These are phyloP conservation scores for Viola odorata DNA, from an alignment of 345 rosid genomes.

Conservation along the genomic window DNA sequence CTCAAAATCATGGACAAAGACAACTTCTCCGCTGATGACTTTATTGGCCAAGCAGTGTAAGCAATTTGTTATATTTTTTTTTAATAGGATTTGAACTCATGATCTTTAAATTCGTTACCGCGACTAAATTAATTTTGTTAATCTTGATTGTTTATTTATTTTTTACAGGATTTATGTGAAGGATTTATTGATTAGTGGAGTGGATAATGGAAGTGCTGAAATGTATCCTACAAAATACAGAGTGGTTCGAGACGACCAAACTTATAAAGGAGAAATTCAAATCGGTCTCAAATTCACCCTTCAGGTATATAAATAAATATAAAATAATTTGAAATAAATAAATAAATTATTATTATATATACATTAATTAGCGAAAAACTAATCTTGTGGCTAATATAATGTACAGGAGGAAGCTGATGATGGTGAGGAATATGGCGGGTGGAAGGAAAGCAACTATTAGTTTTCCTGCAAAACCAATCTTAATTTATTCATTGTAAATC, in stretches of 20 bases:
- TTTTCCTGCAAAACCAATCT: background rate
- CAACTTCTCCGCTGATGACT: slow-evolving; percentile 66
- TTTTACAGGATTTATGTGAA: slow-evolving; percentile 53
- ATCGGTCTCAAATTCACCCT: slow-evolving; percentile 51
- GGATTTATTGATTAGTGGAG: slow-evolving; percentile 68
- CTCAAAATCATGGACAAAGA: slow-evolving; percentile 86
- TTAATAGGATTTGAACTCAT: background rate
- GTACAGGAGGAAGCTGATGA: slow-evolving; percentile 31
- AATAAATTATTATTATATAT: too few relatives aligned
- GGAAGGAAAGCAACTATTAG: slow-evolving; percentile 53
- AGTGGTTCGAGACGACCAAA: slow-evolving; percentile 35
- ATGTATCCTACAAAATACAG: slow-evolving; percentile 54
- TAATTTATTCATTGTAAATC: background rate
- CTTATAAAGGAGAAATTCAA: slow-evolving; percentile 64
- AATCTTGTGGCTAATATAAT: background rate
- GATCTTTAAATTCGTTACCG: background rate
- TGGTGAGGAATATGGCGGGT: slow-evolving; percentile 59
- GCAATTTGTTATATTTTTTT: slow-evolving; percentile 1
- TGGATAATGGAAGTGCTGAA: slow-evolving; percentile 66
- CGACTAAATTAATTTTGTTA: background rate
- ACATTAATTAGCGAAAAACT: too few relatives aligned
- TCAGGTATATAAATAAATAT: slow-evolving; percentile 24
- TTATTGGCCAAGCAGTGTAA: slow-evolving; percentile 68
- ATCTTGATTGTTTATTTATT: background rate
- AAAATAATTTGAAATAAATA: too few relatives aligned